Evolutionary conservation across 306 rosid species (phyloP), one percentile per base, ranked within the genome.

Genomic region (Lithocarpus polystachyus): DNA sequence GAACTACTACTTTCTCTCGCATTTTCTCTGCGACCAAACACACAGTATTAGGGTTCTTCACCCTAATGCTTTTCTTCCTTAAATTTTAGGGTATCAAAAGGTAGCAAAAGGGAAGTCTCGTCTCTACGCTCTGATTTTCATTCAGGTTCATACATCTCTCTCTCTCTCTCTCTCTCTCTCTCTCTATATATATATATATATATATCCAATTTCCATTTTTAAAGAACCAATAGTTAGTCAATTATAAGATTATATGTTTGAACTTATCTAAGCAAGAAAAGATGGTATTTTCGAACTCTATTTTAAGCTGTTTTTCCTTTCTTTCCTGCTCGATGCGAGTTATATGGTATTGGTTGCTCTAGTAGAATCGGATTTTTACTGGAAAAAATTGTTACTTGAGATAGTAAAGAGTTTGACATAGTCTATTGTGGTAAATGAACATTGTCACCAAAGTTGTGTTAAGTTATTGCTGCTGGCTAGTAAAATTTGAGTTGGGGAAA

Each of bases 61-160:
- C 9, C 11, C 33, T 48, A 13, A 7, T 1, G 9, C 9, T 7
- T 19, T 19, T 3, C 17, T 12, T 24, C 20, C 23, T 80, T 31
- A 56, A 29, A 79, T 78, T 83, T 56, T 74, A 94, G 95, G 97
- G 80, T 94, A 92, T 86, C 97, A 90, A 75, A 83, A 75, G 84
- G 97, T 92, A 68, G 98, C 97, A 68, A 74, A 87, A 83, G 97
- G 92, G 57, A 92, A 88, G 78, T 84, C 89, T 40, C 85, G 82
- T 24, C 91, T 94, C 72, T 69, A 77, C 43, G 11, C 73, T 14
- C 87, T 88, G 67, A 79, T 90, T 74, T 22, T 80, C 24, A 28
- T 71, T 74, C 97, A 90, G 97, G 98, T 94, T 77, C 18, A 6
- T 9, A 79, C 18, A 13, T 9, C 59, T 62, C 51, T 48, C 33